Base-by-base conservation (phyloP, 2,329 filamentous ascomycete genomes). In the Trichocomaceae sp. region DNA sequence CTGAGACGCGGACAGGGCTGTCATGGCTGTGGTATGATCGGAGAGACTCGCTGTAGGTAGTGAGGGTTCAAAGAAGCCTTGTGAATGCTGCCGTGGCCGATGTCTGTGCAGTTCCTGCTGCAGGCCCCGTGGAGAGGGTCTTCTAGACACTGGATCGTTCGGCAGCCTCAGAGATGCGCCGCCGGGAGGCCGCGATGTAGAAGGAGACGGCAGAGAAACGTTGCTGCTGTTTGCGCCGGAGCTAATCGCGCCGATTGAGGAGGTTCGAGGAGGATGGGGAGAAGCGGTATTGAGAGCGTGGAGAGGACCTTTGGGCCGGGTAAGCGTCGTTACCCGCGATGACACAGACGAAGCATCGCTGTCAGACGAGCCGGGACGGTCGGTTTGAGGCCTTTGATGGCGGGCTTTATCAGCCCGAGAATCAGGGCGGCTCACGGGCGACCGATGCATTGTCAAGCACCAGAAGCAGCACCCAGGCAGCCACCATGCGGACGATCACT, bases 21-120 rank as follows among this genome's bases (percentile, higher is more conserved):
- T 64, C 58, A 75, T 73, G 64, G 69, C 66, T 56, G 62, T 63
- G 22, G 65, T 63, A 59, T 70, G 73, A 62, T 77, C 68, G 56
- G 73, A 68, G 41, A 66, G 61, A 29, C 75, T 76, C 5, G 77
- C 73, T n/a, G 77, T 78, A 41, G 83, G 81, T 54, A 86, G 70
- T 31, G 79, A 80, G 15, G 83, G 83, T 66, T 86, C 83, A 63
- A 86, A 86, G 70, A 84, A 86, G 54, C 83, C 83, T 67, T 86
- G 83, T 2, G 82, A 84, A 64, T 84, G 81, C 60, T 77, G 75
- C 58, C 76, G 69, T 31, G 72, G 68, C 44, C 75, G 71, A 60
- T 77, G 74, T 59, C 69, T 66, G 46, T 66, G 67, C 33, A 72
- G 55, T 50, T 76, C 70, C 37, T 62, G 58, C 5, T 68, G 68